These are phyloP conservation scores for Phytophthora macrochlamydospora DNA, from an alignment of 352 stramenopile genomes.

Conservation along the genomic window DNA sequence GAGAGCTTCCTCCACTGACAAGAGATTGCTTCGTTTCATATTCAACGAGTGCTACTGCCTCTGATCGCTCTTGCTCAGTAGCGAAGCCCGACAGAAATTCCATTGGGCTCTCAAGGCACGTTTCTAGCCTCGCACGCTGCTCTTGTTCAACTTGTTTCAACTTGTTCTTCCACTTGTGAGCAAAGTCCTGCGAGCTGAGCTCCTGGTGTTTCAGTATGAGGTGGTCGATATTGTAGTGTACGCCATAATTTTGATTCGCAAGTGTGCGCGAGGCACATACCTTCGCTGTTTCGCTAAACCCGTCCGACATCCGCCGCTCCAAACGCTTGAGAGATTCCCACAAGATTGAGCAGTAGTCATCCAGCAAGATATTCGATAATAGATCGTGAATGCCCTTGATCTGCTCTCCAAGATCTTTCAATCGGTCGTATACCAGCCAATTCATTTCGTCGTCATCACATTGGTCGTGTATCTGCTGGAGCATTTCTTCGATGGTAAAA, in stretches of 20 bases:
- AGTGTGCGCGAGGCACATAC: slow-evolving; percentile 2
- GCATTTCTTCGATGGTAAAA: background rate
- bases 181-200: background rate
- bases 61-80: background rate
- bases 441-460: background rate
- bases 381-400: background rate
- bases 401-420: no score
- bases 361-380: slow-evolving; percentile 2
- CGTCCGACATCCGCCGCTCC: background rate
- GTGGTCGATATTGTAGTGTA: slow-evolving; percentile 1
- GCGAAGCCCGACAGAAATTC: background rate
- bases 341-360: background rate
- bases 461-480: background rate
- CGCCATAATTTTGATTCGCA: background rate
- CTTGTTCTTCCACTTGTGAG: background rate
- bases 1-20: background rate
- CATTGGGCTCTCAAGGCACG: background rate
- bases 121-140: background rate
- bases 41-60: background rate
- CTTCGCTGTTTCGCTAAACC: background rate
- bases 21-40: background rate
- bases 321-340: background rate
- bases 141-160: background rate
- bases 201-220: background rate
- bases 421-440: background rate